Evolutionary conservation across 1,284 basidiomycete species (phyloP).

Genomic region (Pisolithus thermaeus): DNA sequence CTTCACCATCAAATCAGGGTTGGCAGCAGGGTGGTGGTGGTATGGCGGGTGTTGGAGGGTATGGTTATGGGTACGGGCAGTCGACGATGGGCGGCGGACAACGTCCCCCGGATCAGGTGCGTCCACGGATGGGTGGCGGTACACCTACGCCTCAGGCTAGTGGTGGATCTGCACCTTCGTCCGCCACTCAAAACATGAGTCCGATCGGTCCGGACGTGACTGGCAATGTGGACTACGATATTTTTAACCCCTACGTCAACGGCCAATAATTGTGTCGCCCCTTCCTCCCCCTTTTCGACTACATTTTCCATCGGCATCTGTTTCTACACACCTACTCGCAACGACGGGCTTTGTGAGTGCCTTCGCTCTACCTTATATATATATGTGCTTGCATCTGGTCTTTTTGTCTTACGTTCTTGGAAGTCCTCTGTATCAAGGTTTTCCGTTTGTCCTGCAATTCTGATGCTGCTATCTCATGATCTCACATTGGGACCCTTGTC

Average conservation of each 20-base stretch:
- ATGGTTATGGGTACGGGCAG: constrained; percentile 26
- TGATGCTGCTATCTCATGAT: not conserved
- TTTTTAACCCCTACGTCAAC: constrained; percentile 41
- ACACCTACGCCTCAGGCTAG: constrained; percentile 18
- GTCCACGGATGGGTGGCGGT: constrained; percentile 23
- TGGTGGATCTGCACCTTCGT: constrained; percentile 31
- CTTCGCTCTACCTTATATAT: not conserved
- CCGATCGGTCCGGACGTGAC: constrained; percentile 26
- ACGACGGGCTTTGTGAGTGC: not conserved
- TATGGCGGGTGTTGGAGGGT: constrained; percentile 28
- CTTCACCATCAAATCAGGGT: constrained; percentile 29
- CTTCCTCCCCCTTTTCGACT: not conserved
- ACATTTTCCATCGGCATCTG: not conserved
- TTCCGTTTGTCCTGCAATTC: constrained; percentile 7
- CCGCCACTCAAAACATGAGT: constrained; percentile 33
- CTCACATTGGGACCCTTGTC: not conserved
- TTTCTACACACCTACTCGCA: not conserved
- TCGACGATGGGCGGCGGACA: constrained; percentile 20
- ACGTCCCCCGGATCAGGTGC: constrained; percentile 27
- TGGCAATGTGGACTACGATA: constrained; percentile 37
- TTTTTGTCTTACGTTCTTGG: constrained; percentile 11
- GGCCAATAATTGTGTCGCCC: constrained; percentile 26
- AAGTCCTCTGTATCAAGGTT: constrained; percentile 13
- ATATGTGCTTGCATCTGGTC: constrained; percentile 15
- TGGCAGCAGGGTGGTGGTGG: constrained; percentile 29